Evolutionary conservation across 164 flowering plant species (phyloP), one percentile per base, ranked within the genome.

Genomic region (Kalanchoe fedtschenkoi): DNA sequence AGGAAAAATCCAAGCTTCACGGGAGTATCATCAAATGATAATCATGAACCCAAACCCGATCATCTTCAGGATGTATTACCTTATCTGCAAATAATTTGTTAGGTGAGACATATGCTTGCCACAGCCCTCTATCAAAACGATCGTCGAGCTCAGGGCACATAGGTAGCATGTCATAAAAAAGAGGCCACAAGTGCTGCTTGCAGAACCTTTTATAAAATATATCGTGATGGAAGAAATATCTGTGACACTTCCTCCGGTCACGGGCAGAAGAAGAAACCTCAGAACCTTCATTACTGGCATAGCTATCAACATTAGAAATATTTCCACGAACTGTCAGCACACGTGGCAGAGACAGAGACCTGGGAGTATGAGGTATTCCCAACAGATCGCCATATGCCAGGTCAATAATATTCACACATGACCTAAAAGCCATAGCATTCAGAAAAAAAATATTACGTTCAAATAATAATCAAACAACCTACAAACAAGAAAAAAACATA

Each of bases 41-140:
- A 60, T 60, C 62, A 33, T 60, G 62, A 60, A 60, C 22, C 62
- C 62, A 60, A 34, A 60, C 43, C 17, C 37, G 37, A 60, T 60
- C 62, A 60, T 60, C 60, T 29, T 56, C 62, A 19, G 62, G 62
- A 26, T 60, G 34, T 15, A 72, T 66, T 41, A 72, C 69, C 57
- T 65, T 72, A 35, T 72, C 72, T 9, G 75, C 75, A 69, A 72
- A 72, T 65, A 44, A 65, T 58, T 65, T 65, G 63, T 72, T 72
- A 22, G 76, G 72, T 32, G 76, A 65, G 5, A 69, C 69, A 58
- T 72, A 72, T 22, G 76, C 76, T 54, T 69, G 76, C 76, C 76
- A 72, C 17, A 22, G 34, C 61, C 35, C 35, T 33, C 67, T 60
- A 21, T 64, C 61, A 21, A 54, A 64, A 38, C 67, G 66, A 22